Percentiles rank a stretch among this genome's conserved stretches.
Conservation (phyloP, 2,329 filamentous ascomycete genomes). For the Cercospora janseana region DNA sequence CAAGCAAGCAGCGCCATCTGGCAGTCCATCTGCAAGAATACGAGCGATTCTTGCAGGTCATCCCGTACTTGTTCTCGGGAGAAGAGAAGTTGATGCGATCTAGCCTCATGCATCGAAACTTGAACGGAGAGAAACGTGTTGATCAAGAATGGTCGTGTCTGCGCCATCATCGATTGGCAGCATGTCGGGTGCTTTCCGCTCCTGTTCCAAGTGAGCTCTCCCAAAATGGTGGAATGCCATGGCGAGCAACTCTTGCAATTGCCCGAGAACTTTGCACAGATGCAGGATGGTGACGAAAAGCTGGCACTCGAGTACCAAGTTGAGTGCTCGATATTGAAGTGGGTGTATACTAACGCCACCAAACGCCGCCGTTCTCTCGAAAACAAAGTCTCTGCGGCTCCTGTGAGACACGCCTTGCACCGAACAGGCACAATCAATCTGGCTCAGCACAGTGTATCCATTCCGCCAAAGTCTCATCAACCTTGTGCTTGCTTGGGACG, state of each 20-base stretch:
- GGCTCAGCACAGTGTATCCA: too few relatives aligned
- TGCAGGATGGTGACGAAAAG: conserved; percentile 35
- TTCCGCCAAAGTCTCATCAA: too few relatives aligned
- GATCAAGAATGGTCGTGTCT: conserved; percentile 38
- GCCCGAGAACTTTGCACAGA: conserved; percentile 28
- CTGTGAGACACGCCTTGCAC: too few relatives aligned
- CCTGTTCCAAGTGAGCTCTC: conserved; percentile 31
- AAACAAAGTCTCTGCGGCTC: too few relatives aligned
- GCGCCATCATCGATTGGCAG: conserved; percentile 47
- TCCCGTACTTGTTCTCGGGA: conserved; percentile 11
- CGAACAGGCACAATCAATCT: too few relatives aligned
- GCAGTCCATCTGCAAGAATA: conserved; percentile 15
- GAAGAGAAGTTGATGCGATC: conserved; percentile 29
- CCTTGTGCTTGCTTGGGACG: too few relatives aligned
- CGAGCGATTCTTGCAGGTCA: conserved; percentile 6
- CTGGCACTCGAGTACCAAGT: conserved; percentile 29
- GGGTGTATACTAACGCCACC: conserved; percentile 35
- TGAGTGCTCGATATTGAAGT: conserved; percentile 32
- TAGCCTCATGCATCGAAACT: conserved; percentile 44
- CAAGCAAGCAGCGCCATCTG: too few relatives aligned
- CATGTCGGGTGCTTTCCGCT: conserved; percentile 35
- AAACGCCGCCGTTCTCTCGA: too few relatives aligned
- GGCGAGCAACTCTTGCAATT: conserved; percentile 33
- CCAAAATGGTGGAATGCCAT: conserved; percentile 35
- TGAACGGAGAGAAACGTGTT: conserved; percentile 44